Evolutionary conservation across 345 rosid genomes (phyloP).

Genomic region (Stellera chamaejasme): DNA sequence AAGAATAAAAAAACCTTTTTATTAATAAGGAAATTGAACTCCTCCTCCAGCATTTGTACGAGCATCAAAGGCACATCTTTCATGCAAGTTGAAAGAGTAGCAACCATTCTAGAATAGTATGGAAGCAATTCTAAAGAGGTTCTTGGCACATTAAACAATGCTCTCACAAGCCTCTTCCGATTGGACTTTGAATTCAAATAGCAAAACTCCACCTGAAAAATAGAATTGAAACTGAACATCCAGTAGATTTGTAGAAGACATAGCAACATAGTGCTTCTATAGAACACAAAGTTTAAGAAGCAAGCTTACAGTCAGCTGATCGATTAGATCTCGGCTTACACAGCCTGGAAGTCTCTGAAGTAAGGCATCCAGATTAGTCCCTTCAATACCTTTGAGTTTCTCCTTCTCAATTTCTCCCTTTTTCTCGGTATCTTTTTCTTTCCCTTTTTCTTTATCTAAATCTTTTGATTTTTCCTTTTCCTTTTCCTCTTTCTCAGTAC

Average conservation of each 20-base stretch:
- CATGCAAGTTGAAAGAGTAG: slow-evolving; percentile 90
- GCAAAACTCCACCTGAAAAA: slow-evolving; percentile 88
- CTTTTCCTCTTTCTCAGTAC: slow-evolving; percentile 80
- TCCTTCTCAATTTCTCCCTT: slow-evolving; percentile 84
- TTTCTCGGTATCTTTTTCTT: slow-evolving; percentile 74
- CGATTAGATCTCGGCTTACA: slow-evolving; percentile 96
- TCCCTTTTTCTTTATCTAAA: slow-evolving; percentile 59
- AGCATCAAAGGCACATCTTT: slow-evolving; percentile 89
- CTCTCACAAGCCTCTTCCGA: slow-evolving; percentile 90
- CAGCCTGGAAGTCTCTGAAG: slow-evolving; percentile 95
- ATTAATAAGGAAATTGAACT: slow-evolving; percentile 85
- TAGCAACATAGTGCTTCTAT: slow-evolving; percentile 1
- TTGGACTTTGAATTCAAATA: slow-evolving; percentile 92
- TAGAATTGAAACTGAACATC: slow-evolving; percentile 8
- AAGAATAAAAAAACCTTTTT: slow-evolving; percentile 51
- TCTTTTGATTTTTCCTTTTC: slow-evolving; percentile 56
- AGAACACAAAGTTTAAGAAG: slow-evolving; percentile 7
- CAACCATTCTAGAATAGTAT: slow-evolving; percentile 94
- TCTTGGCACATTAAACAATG: slow-evolving; percentile 91
- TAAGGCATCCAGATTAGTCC: slow-evolving; percentile 84
- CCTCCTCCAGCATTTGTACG: slow-evolving; percentile 94
- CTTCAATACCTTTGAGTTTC: slow-evolving; percentile 81
- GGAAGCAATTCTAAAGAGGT: slow-evolving; percentile 95
- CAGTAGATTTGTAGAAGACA: neutral
- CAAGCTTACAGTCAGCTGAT: slow-evolving; percentile 80